Evolutionary conservation across 768 basidiomycete species (phyloP), one percentile per base, ranked within the genome.

Genomic region (Leccinum ochraceum): DNA sequence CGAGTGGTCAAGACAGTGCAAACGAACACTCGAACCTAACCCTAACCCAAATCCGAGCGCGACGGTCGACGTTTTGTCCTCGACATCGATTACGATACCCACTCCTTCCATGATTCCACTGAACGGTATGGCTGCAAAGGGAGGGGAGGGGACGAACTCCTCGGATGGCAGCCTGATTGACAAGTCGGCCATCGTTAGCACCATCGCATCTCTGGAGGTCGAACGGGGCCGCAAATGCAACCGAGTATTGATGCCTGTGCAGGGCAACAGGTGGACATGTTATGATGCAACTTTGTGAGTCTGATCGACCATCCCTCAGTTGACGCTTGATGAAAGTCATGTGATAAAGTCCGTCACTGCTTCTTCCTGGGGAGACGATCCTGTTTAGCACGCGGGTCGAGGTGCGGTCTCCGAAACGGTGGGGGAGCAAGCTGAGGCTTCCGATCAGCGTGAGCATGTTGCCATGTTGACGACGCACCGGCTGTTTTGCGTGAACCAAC

Each of bases 401-500:
- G 65, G 78, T 79, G 11, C 80, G 81, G 14, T 78, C 80, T 46
- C 74, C 82, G 28, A 80, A 81, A 60, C 80, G 85, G 3, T 82
- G 86, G 26, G 83, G 85, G 4, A 86, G 84, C 63, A 80, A 78
- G 54, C 69, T 88, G 42, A 74, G 86, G 22, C 75, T 80, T 11
- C 79, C 82, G 2, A 74, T 86, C 6, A 78, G 79, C 20, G 81
- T 83, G 0, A 79, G 79, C 22, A 81, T 83, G 0, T 63, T 69
- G 14, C 77, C 80, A 71, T 87, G 36, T 73, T 88, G 52, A 88
- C 87, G 36, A 80, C 74, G n/a, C 75, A 76, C 37, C 79, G 87
- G 39, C 66, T 88, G 9, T 58, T 88, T 36, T 87, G 85, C 58
- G 68, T 87, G 30, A 88, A 88, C 71, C 74, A 75, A 59, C 72